Percentiles rank a stretch among this genome's conserved stretches.
phyloP scores from a whole-genome alignment of 176 grass and related monocot species.

The Cenchrus fungigraminus region DNA sequence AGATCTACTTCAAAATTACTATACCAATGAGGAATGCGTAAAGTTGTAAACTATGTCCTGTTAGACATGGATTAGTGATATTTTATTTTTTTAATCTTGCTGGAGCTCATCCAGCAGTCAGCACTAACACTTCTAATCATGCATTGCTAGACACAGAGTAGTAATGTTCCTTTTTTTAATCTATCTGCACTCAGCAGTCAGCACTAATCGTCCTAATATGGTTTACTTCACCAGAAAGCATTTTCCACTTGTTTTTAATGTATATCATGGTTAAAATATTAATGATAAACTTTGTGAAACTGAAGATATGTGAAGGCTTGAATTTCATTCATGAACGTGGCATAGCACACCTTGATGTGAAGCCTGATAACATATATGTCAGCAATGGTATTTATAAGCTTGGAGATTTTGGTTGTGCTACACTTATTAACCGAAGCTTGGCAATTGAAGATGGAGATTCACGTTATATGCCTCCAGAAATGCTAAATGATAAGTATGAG shows the following conservation, averaged over 20 bases:
- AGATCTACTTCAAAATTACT: background rate
- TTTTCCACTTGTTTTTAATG: conserved; percentile 24
- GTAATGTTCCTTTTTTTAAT: background rate
- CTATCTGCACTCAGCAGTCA: background rate
- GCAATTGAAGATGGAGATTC: conserved; percentile 92
- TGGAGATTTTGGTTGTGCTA: conserved; percentile 93
- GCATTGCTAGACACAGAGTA: background rate
- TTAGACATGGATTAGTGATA: background rate
- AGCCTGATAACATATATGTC: conserved; percentile 94
- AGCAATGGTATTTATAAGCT: conserved; percentile 84
- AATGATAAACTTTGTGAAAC: conserved; percentile 32
- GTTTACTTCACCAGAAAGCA: conserved; percentile 5
- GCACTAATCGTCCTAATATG: background rate
- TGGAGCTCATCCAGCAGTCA: background rate
- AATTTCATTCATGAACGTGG: conserved; percentile 80
- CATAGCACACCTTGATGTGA: conserved; percentile 91
- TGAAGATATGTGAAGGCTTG: conserved; percentile 87
- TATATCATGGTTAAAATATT: conserved; percentile 37
- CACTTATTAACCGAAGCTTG: conserved; percentile 70
- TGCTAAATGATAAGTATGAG: conserved; percentile 88
- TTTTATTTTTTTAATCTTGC: background rate
- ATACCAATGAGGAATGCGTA: conserved; percentile 4
- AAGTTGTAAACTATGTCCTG: background rate
- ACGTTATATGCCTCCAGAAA: conserved; percentile 94
- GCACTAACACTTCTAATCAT: background rate